Base-by-base conservation (phyloP, 257 asterid species). In the Phtheirospermum japonicum region DNA sequence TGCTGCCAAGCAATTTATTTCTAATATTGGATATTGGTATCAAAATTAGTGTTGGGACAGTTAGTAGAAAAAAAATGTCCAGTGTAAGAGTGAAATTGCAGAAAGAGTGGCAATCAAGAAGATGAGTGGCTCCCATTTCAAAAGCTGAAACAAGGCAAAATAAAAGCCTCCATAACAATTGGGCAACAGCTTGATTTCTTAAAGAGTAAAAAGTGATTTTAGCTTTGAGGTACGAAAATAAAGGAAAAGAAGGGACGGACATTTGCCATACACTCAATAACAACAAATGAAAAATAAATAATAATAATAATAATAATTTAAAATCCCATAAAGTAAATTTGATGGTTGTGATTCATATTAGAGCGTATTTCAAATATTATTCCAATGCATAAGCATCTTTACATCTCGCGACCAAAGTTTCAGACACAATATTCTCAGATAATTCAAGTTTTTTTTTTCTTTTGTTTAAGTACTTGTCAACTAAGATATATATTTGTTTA, bases 191-290 rank as follows among this genome's bases (percentile, higher is more conserved):
- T 64, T 42, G 53, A 65, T 60, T 69, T 75, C 70, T 43, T 56
- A 48, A 65, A 55, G 56, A 65, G 66, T 69, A 9, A 59, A 69
- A 75, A 71, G 76, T 57, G 50, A 62, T 30, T 42, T 50, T 53
- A 56, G 57, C 43, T 56, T 45, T 70, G 56, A 19, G 59, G 37
- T 40, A 42, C 18, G 61, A 56, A 17, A 66, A 66, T 66, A 62
- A 75, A 70, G 73, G 66, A 30, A 51, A 59, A 64, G 46, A 49
- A 56, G 57, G 57, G 56, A 33, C 48, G 46, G 69, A 4, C 62
- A 63, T 52, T 67, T 66, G 55, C 64, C 19, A 42, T 60, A 4
- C 65, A 26, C 57, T 54, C 61, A 9, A n/a, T 26, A 50, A 50
- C 23, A 26, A 33, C 30, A 40, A 40, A 39, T 11, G 0, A 39